Conservation (phyloP, 2,329 filamentous ascomycete genomes). For the Ophiosphaerella herpotricha region DNA sequence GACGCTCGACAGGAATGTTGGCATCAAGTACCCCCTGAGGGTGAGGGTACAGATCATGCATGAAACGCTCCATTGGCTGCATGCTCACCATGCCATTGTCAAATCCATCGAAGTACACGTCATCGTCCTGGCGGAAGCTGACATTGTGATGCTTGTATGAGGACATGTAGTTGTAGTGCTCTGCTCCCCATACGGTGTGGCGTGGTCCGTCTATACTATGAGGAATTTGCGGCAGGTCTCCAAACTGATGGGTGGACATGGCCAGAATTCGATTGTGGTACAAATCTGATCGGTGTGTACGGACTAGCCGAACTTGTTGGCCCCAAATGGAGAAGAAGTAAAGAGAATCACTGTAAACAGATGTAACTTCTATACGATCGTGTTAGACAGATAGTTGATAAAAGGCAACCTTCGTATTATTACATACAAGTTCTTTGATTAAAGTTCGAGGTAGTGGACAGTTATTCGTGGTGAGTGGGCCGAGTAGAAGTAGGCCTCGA, state of each 20-base stretch:
- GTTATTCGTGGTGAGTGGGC: not conserved
- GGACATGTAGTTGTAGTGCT: constrained; percentile 14
- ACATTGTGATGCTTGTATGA: constrained; percentile 19
- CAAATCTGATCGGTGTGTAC: not conserved
- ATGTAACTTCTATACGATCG: not conserved
- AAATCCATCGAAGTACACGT: constrained; percentile 20
- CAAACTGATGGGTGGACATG: constrained; percentile 31
- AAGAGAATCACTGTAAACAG: not conserved
- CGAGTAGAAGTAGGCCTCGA: constrained; percentile 11
- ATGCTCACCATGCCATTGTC: constrained; percentile 29
- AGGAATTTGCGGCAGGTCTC: constrained; percentile 38
- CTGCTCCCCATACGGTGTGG: constrained; percentile 13
- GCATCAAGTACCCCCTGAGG: constrained; percentile 33
- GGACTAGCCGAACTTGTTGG: constrained; percentile 1
- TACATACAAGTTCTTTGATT: not conserved
- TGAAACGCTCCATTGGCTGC: constrained; percentile 42
- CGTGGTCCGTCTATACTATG: constrained; percentile 26
- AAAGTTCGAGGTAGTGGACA: not conserved
- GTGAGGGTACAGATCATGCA: constrained; percentile 36
- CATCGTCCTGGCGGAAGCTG: constrained; percentile 16
- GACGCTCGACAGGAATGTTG: constrained; percentile 27
- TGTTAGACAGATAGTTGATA: not conserved
- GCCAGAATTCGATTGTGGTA: constrained; percentile 2
- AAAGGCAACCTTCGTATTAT: not conserved
- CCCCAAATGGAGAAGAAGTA: not conserved